Percentiles rank a stretch among this genome's conserved stretches.
These are phyloP conservation scores for Protea cynaroides DNA, from an alignment of 164 flowering plant species.

Conservation along the genomic window DNA sequence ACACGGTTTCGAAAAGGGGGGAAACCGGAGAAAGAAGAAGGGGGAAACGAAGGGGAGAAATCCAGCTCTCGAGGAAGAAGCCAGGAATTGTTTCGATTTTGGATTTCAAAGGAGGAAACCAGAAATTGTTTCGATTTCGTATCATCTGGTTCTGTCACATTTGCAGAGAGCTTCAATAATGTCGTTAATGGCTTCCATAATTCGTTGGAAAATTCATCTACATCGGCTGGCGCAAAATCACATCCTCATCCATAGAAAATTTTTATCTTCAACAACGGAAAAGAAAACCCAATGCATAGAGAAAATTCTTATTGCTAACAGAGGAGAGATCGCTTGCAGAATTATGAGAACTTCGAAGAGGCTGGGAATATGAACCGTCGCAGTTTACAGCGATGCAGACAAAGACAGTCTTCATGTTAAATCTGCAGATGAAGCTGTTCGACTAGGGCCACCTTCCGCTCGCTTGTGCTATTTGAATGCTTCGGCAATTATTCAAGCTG, in stretches of 20 bases:
- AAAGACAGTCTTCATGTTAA: slow-evolving; percentile 70
- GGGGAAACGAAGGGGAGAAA: no score
- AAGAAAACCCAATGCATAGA: slow-evolving; percentile 35
- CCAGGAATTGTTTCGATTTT: no score
- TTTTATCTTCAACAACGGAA: slow-evolving; percentile 9
- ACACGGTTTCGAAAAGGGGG: no score
- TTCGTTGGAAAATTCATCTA: slow-evolving; percentile 15
- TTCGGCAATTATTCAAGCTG: slow-evolving; percentile 65
- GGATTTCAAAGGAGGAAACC: no score
- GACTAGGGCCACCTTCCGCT: slow-evolving; percentile 86
- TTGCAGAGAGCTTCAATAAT: slow-evolving; percentile 7
- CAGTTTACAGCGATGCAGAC: slow-evolving; percentile 93
- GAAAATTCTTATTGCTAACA: slow-evolving; percentile 82
- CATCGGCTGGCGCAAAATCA: background rate
- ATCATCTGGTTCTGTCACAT: no score
- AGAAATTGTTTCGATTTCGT: no score
- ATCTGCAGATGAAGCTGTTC: slow-evolving; percentile 82
- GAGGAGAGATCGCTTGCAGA: slow-evolving; percentile 95
- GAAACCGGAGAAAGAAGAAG: no score
- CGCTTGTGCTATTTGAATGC: slow-evolving; percentile 69
- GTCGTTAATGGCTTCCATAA: slow-evolving; percentile 21
- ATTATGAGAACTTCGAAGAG: slow-evolving; percentile 79
- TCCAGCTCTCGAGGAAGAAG: no score
- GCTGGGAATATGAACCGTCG: slow-evolving; percentile 81
- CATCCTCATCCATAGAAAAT: background rate